These are phyloP conservation scores for Panaeolus cyanescens DNA, from an alignment of 768 basidiomycete genomes.

Conservation along the genomic window DNA sequence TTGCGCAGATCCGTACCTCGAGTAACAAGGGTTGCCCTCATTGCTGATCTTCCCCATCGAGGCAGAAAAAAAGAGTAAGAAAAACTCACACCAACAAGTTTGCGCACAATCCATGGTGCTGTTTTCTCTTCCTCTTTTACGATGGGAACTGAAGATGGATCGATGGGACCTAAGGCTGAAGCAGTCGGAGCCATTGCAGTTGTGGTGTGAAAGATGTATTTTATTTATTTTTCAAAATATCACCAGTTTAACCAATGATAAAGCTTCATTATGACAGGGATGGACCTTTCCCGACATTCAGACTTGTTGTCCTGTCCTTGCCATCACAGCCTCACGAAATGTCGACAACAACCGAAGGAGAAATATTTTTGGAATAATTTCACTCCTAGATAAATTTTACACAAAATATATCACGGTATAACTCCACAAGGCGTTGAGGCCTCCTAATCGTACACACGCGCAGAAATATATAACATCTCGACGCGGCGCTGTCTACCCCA, in stretches of 20 bases:
- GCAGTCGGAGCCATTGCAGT: background rate
- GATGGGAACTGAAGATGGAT: constrained; percentile 44
- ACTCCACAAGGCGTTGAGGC: constrained; percentile 54
- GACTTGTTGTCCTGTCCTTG: background rate
- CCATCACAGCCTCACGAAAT: background rate
- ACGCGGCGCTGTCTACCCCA: constrained; percentile 18
- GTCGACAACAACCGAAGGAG: background rate
- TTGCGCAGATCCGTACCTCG: background rate
- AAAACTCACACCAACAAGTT: constrained; percentile 60
- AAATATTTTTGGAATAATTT: background rate
- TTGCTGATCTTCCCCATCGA: background rate
- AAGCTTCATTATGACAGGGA: too few species aligned
- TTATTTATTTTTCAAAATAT: background rate
- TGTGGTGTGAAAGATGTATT: background rate
- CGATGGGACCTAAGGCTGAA: constrained; percentile 50
- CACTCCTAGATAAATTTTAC: background rate
- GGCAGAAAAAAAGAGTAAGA: constrained; percentile 2
- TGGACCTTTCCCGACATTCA: background rate
- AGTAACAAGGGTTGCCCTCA: background rate
- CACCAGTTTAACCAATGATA: too few species aligned
- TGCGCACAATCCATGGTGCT: constrained; percentile 65
- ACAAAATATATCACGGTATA: constrained; percentile 3
- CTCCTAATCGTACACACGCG: constrained; percentile 23
- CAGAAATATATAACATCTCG: constrained; percentile 2
- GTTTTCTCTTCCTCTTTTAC: constrained; percentile 53